Conservation (phyloP, 208 protist genomes). For the Crithidia brevicula region DNA sequence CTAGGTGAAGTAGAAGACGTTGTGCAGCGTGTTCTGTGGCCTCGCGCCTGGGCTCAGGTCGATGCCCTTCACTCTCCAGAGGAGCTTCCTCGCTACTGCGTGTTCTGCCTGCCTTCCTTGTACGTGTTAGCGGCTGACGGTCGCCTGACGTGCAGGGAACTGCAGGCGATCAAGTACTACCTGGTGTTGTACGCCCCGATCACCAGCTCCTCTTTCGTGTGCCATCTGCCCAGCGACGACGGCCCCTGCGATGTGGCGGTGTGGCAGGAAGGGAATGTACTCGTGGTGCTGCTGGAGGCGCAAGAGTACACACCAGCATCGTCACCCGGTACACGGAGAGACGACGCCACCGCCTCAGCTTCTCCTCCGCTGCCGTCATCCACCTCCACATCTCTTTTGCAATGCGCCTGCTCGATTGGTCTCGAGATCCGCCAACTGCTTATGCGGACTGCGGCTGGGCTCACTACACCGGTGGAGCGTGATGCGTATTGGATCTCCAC, state of each 20-base stretch:
- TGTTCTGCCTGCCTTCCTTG: constrained; percentile 21
- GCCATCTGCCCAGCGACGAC: constrained; percentile 17
- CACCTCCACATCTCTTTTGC: constrained; percentile 9
- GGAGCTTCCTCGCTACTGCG: constrained; percentile 6
- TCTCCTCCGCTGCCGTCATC: background rate
- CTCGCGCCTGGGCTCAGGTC: background rate
- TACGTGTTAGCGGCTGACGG: constrained; percentile 20
- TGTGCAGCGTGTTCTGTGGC: constrained; percentile 22
- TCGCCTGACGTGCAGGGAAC: constrained; percentile 4
- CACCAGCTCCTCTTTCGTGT: constrained; percentile 20
- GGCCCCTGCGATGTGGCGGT: constrained; percentile 22
- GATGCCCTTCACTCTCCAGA: background rate
- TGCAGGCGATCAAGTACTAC: constrained; percentile 26
- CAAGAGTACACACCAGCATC: background rate
- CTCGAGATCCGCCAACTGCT: constrained; percentile 7
- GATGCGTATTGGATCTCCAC: constrained; percentile 25
- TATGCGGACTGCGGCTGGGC: background rate
- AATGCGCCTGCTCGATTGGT: constrained; percentile 20
- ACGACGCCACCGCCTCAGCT: background rate
- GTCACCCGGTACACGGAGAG: too few species aligned
- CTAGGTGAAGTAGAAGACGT: constrained; percentile 23
- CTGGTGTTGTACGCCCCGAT: constrained; percentile 32
- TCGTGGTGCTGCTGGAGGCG: constrained; percentile 23
- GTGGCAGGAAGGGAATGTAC: constrained; percentile 17
- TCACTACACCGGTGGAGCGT: background rate